Evolutionary conservation across 345 rosid species (phyloP).

Genomic region (Heritiera littoralis): DNA sequence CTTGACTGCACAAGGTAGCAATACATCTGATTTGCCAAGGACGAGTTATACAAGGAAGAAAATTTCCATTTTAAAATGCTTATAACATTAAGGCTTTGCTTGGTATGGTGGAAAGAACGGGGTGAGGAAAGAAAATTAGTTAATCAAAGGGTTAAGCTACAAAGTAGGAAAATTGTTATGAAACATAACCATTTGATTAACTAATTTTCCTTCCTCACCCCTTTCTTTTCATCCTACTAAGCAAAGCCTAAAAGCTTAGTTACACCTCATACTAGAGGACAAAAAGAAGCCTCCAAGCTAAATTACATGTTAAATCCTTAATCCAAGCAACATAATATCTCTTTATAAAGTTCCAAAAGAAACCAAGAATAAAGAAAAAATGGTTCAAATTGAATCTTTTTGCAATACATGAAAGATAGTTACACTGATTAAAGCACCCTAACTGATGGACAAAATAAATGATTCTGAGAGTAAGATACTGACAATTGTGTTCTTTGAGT

Average conservation of each 20-base stretch:
- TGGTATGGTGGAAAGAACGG: no score
- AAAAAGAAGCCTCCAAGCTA: neutral
- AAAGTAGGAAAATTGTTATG: no score
- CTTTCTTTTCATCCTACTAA: no score
- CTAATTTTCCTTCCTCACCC: no score
- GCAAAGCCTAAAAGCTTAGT: neutral
- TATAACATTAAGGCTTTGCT: neutral
- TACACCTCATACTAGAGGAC: neutral
- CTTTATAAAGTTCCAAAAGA: neutral
- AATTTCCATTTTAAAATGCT: neutral
- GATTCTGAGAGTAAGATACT: conserved; percentile 19
- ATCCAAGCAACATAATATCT: neutral
- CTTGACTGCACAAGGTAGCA: neutral
- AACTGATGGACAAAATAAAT: conserved; percentile 6
- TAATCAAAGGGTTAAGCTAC: no score
- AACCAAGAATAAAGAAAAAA: neutral
- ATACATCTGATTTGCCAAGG: neutral
- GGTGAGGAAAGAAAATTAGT: no score
- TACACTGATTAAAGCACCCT: neutral
- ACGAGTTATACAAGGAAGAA: neutral
- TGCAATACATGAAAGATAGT: neutral
- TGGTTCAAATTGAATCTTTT: neutral
- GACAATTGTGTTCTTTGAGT: conserved; percentile 26
- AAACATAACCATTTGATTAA: no score
- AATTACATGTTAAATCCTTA: neutral